Base-by-base conservation (phyloP, 148 eudicot species). In the Camellia granthamiana region DNA sequence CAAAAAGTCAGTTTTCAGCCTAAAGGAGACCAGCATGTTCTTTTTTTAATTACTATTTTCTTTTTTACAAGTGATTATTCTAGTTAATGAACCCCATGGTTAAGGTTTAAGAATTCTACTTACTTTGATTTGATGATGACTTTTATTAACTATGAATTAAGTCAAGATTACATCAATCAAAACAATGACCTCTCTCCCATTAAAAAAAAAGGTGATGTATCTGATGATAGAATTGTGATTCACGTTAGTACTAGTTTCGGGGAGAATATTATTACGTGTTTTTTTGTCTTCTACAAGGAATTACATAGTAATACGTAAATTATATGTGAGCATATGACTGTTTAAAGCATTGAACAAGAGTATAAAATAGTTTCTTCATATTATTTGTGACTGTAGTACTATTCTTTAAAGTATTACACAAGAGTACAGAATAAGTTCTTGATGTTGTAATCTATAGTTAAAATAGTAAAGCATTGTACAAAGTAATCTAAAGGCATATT, bases 161-260 rank as follows among this genome's bases (percentile, higher is more conserved):
- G 77, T 75, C 67, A 16, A 75, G 5, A 74, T 51, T 72, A 51
- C 16, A 72, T 72, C 41, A 51, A 49, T 19, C 42, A 21, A 41
- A 18, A 42, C 77, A 41, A 16, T 8, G 10, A 54, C 10, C 62
- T 42, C 71, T 65, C 68, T 18, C 23, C 6, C 41, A 2, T 44
- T 12, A 0, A 23, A 3, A 52, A 18, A 69, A 16, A 67, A 44
- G 21, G 51, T 2, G 19, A 9, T 55, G 13, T 12, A 55, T 44
- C 54, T 4, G n/a, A 30, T 69, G 72, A 44, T 38, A 6, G 19
- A 13, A 42, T 6, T 18, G 7, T 42, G 19, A 44, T 67, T 41
- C 72, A 30, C 1, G 38, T 30, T 30, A 30, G 1, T 30, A 30
- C 1, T 30, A 30, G 38, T 30, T 30, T 30, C 38, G 38, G 1